Conservation (phyloP, 2,329 filamentous ascomycete species). For the Juglanconis juglandina region DNA sequence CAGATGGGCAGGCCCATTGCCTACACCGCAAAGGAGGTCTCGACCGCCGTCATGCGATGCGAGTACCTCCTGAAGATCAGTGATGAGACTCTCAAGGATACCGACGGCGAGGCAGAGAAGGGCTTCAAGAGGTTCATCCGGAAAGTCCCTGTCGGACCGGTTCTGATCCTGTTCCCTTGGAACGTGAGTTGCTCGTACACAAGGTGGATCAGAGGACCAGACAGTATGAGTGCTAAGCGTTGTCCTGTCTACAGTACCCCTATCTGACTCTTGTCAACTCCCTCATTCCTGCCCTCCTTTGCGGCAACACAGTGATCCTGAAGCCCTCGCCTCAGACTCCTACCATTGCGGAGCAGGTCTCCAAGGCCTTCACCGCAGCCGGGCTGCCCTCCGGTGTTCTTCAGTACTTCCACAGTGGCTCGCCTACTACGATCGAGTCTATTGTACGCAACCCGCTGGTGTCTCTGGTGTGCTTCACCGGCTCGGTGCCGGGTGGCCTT, state of each 20-base stretch:
- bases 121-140: constrained; percentile 89
- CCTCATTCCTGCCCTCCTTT: constrained; percentile 83
- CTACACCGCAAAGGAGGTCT: constrained; percentile 78
- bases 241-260: constrained; percentile 63
- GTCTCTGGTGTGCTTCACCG: constrained; percentile 85
- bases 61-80: constrained; percentile 85
- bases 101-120: constrained; percentile 76
- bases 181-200: constrained; percentile 61
- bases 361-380: constrained; percentile 72
- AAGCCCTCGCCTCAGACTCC: constrained; percentile 96
- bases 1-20: constrained; percentile 95
- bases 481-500: constrained; percentile 82
- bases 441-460: constrained; percentile 75
- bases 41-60: constrained; percentile 79
- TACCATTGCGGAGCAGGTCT: constrained; percentile 81
- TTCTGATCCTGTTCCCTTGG: constrained; percentile 90
- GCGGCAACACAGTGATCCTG: constrained; percentile 86
- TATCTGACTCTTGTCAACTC: constrained; percentile 93
- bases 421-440: constrained; percentile 70
- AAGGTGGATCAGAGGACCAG: background rate
- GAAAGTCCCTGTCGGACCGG: constrained; percentile 82
- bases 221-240: background rate
- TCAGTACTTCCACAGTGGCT: constrained; percentile 89
- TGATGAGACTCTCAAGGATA: constrained; percentile 73
- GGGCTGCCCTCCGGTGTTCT: constrained; percentile 81